Percentiles rank a stretch among this genome's conserved stretches.
Conservation (phyloP, 768 basidiomycete species). For the Clitopilus passeckerianus region DNA sequence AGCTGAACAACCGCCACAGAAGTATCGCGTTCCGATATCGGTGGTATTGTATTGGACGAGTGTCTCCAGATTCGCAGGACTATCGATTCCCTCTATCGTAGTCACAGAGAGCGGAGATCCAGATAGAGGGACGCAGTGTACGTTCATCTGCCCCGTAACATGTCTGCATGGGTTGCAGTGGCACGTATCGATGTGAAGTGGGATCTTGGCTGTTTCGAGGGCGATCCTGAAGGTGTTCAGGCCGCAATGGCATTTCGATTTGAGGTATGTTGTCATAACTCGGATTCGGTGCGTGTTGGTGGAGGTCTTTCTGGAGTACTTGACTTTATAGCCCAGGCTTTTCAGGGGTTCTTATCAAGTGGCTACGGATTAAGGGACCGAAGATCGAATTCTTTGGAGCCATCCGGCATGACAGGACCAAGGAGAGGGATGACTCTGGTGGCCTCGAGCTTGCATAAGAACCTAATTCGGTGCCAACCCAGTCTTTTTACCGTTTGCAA, state of each 20-base stretch:
- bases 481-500: no score
- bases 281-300: neutral
- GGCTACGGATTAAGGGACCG: no score
- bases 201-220: slow-evolving; percentile 15
- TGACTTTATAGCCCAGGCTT: no score
- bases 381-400: no score
- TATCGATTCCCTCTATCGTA: slow-evolving; percentile 3
- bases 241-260: neutral
- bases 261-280: neutral
- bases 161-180: slow-evolving; percentile 26
- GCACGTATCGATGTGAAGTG: slow-evolving; percentile 17
- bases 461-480: no score
- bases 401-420: no score
- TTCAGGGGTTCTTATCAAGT: no score
- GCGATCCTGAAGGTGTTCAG: slow-evolving; percentile 19
- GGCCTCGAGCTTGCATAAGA: no score
- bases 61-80: slow-evolving; percentile 13
- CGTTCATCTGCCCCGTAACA: slow-evolving; percentile 20
- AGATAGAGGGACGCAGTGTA: slow-evolving; percentile 12
- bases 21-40: slow-evolving; percentile 16
- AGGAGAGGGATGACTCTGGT: no score
- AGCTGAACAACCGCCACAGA: slow-evolving; percentile 23
- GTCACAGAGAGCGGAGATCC: slow-evolving; percentile 15
- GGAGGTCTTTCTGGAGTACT: neutral
- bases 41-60: slow-evolving; percentile 18